These are phyloP conservation scores for Aspergillus ochraceoroseus DNA, from an alignment of 2,329 filamentous ascomycete genomes.

Conservation along the genomic window DNA sequence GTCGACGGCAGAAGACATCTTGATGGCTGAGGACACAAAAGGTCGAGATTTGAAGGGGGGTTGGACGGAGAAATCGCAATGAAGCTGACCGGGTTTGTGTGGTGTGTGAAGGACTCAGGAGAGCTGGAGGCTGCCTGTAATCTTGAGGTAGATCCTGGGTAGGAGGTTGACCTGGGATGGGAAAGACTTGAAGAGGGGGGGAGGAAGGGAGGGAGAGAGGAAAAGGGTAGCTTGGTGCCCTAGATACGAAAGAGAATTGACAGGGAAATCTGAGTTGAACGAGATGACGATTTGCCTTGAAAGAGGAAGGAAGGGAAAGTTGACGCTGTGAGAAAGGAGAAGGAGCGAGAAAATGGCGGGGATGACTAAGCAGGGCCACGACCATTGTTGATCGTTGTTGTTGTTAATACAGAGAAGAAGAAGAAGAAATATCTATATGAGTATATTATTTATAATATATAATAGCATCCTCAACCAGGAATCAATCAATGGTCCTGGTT, in stretches of 20 bases:
- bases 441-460: too few relatives aligned
- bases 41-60: constrained; percentile 29
- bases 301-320: constrained; percentile 24
- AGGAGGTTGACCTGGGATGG: constrained; percentile 24
- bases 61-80: constrained; percentile 35
- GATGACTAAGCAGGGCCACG: constrained; percentile 9
- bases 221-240: constrained; percentile 84
- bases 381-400: too few relatives aligned
- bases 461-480: too few relatives aligned
- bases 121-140: constrained; percentile 46
- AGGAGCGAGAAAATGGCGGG: constrained; percentile 25
- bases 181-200: constrained; percentile 57
- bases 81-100: constrained; percentile 25
- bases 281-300: constrained; percentile 23
- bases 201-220: constrained; percentile 37
- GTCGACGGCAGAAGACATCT: constrained; percentile 80
- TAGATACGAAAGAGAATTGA: constrained; percentile 52
- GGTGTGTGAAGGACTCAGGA: constrained; percentile 60
- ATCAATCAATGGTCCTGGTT: too few relatives aligned
- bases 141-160: constrained; percentile 13
- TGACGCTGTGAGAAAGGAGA: constrained; percentile 22
- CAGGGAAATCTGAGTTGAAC: constrained; percentile 22
- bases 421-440: too few relatives aligned
- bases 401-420: too few relatives aligned
- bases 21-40: constrained; percentile 46